Conservation (phyloP, 1,284 basidiomycete genomes). For the Peniophora sp. region DNA sequence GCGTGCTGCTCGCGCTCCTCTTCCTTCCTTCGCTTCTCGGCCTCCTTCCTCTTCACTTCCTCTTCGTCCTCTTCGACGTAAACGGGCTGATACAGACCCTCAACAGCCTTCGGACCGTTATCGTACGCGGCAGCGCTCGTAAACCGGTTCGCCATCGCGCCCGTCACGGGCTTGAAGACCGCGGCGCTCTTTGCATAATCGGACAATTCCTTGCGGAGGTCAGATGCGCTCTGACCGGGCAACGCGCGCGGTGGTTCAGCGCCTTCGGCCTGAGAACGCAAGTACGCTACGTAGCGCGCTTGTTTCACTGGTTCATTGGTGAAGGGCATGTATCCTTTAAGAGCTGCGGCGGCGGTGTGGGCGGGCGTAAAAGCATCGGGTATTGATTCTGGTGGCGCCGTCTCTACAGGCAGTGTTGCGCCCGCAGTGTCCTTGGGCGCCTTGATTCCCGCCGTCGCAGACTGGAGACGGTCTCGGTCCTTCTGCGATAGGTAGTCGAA, state of each 20-base stretch:
- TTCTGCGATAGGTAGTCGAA: slow-evolving; percentile 92
- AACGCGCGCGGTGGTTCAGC: slow-evolving; percentile 37
- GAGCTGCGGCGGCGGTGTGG: slow-evolving; percentile 78
- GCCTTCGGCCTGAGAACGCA: slow-evolving; percentile 60
- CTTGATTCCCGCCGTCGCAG: slow-evolving; percentile 36
- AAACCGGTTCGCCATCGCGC: slow-evolving; percentile 90
- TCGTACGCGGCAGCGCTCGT: slow-evolving; percentile 68
- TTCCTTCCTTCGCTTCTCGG: slow-evolving; percentile 21
- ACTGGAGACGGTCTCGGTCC: slow-evolving; percentile 78
- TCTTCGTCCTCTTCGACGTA: slow-evolving; percentile 22
- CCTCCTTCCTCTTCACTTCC: slow-evolving; percentile 24
- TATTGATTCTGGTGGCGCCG: slow-evolving; percentile 36
- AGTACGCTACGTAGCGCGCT: slow-evolving; percentile 78
- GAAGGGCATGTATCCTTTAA: slow-evolving; percentile 89
- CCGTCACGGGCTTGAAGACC: slow-evolving; percentile 88
- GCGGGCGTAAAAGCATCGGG: slow-evolving; percentile 52
- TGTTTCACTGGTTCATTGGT: slow-evolving; percentile 74
- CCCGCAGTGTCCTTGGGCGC: slow-evolving; percentile 15
- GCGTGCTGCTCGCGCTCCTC: slow-evolving; percentile 39
- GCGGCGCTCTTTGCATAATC: slow-evolving; percentile 85
- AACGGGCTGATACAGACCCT: slow-evolving; percentile 68
- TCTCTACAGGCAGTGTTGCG: slow-evolving; percentile 16
- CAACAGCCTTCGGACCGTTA: slow-evolving; percentile 54
- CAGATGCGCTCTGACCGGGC: slow-evolving; percentile 53
- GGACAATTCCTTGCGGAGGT: slow-evolving; percentile 74